Conservation (phyloP, 768 basidiomycete genomes). For the Lactarius indigo region DNA sequence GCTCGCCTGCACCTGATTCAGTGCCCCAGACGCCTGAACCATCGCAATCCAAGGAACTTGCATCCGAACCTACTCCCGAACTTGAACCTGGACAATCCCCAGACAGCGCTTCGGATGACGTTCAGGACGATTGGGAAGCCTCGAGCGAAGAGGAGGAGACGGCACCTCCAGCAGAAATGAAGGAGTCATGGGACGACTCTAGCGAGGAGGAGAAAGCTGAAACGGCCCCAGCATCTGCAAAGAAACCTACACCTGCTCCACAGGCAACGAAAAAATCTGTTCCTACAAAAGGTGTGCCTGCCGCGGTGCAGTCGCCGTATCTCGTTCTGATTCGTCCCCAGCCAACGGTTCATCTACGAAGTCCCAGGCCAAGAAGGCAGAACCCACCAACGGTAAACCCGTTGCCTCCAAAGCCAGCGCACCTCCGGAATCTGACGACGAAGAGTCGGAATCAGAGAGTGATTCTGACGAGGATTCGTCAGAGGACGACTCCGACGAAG, state of each 20-base stretch:
- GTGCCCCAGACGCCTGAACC: constrained; percentile 37
- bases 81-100: constrained; percentile 25
- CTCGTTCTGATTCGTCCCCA: constrained; percentile 4
- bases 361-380: background rate
- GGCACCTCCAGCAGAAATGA: constrained; percentile 23
- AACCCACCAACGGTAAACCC: constrained; percentile 26
- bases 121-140: constrained; percentile 59
- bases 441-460: constrained; percentile 44
- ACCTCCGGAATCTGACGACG: constrained; percentile 27
- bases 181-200: constrained; percentile 45
- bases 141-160: constrained; percentile 52
- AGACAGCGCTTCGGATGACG: constrained; percentile 33
- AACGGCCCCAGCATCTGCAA: constrained; percentile 8
- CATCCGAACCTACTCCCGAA: constrained; percentile 27
- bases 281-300: constrained; percentile 10
- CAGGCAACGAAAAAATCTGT: background rate
- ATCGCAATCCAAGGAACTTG: constrained; percentile 22
- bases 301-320: background rate
- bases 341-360: constrained; percentile 15
- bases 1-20: constrained; percentile 52
- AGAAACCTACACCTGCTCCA: constrained; percentile 2
- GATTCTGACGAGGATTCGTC: constrained; percentile 31
- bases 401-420: constrained; percentile 11
- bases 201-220: constrained; percentile 45
- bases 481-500: constrained; percentile 55